A percentile compares a stretch with the other conserved stretches of the same genome.
phyloP scores from a whole-genome alignment of 1,139 yeast genomes.

The Petasospora fabianii region DNA sequence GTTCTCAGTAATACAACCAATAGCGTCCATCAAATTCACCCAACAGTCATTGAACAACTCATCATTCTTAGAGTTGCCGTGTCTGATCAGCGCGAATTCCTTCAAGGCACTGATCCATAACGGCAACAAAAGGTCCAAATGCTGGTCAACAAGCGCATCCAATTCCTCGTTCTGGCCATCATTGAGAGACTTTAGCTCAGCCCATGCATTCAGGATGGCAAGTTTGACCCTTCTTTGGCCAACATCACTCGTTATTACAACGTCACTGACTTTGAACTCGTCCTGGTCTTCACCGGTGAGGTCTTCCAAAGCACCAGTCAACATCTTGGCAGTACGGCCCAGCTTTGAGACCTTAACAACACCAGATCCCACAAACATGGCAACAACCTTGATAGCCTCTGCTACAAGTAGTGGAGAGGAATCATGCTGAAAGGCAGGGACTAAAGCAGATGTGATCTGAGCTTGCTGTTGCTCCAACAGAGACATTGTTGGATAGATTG shows the following conservation, averaged over 20 bases:
- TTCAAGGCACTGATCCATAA: constrained; percentile 76
- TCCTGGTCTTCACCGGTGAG: constrained; percentile 24
- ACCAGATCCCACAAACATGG: constrained; percentile 65
- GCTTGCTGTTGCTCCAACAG: constrained; percentile 92
- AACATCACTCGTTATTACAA: constrained; percentile 29
- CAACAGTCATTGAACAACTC: constrained; percentile 67
- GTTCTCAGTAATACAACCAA: constrained; percentile 61
- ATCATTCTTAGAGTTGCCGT: constrained; percentile 40
- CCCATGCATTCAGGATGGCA: constrained; percentile 86
- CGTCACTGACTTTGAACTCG: constrained; percentile 36
- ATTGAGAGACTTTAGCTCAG: constrained; percentile 60
- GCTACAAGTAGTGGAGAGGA: constrained; percentile 74
- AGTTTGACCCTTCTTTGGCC: constrained; percentile 39
- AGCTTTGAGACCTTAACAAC: constrained; percentile 46
- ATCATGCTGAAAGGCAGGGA: constrained; percentile 81
- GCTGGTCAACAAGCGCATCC: constrained; percentile 39
- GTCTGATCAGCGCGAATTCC: constrained; percentile 68
- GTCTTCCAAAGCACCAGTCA: constrained; percentile 67
- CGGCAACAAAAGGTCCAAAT: constrained; percentile 60
- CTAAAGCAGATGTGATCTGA: constrained; percentile 82
- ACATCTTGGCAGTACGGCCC: constrained; percentile 61
- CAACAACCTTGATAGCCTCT: constrained; percentile 74
- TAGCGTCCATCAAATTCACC: constrained; percentile 75
- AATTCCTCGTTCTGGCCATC: constrained; percentile 35
- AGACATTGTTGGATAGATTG: constrained; percentile 67